phyloP scores from a whole-genome alignment of 306 rosid species.

The Rubus parviflorus region DNA sequence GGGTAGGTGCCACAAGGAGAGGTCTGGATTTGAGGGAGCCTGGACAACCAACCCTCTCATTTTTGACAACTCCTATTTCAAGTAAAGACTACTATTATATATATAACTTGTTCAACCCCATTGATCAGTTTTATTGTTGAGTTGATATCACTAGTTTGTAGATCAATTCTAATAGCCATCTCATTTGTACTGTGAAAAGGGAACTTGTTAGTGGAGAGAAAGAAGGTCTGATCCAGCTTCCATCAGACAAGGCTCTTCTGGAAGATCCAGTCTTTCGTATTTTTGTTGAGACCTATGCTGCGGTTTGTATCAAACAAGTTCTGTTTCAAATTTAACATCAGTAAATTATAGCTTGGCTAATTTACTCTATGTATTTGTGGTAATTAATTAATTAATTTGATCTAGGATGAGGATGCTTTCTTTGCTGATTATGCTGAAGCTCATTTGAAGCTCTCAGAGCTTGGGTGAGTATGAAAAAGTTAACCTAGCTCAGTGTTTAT shows the following conservation, averaged over 20 bases:
- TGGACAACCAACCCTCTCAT: slow-evolving; percentile 62
- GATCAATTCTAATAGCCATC: neutral
- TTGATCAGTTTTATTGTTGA: no score
- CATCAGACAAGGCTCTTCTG: slow-evolving; percentile 63
- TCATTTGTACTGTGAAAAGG: slow-evolving; percentile 5
- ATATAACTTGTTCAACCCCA: no score
- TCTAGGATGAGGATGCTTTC: slow-evolving; percentile 51
- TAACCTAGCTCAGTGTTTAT: neutral
- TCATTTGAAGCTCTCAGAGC: slow-evolving; percentile 54
- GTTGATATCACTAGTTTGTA: no score
- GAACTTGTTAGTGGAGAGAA: slow-evolving; percentile 44
- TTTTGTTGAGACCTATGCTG: slow-evolving; percentile 56
- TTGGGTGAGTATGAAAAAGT: slow-evolving; percentile 43
- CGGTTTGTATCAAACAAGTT: slow-evolving; percentile 26
- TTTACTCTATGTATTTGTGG: neutral
- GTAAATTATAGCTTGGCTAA: neutral
- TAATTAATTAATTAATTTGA: neutral
- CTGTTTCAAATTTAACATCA: no score
- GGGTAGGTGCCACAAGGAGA: slow-evolving; percentile 69
- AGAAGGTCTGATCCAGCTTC: slow-evolving; percentile 45
- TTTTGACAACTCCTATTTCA: slow-evolving; percentile 65
- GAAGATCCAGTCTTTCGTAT: slow-evolving; percentile 58
- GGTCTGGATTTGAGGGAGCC: slow-evolving; percentile 71
- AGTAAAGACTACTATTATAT: no score
- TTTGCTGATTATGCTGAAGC: slow-evolving; percentile 51